These are phyloP conservation scores for Aspergillus ostianus DNA, from an alignment of 495 filamentous ascomycete species.

Conservation along the genomic window DNA sequence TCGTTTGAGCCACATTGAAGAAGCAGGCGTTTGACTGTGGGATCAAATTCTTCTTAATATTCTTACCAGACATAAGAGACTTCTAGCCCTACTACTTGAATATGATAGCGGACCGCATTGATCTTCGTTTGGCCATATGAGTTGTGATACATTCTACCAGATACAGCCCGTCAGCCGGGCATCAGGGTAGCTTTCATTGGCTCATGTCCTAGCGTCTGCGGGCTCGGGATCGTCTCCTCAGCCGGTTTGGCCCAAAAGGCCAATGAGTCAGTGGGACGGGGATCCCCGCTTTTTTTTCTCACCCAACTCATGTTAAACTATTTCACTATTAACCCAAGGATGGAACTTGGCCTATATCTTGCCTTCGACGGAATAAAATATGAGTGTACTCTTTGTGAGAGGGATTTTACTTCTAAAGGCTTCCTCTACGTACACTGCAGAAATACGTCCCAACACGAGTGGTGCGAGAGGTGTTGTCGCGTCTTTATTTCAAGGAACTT, in stretches of 20 bases:
- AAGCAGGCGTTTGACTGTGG: too few species aligned
- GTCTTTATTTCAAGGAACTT: constrained; percentile 11
- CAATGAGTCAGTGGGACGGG: constrained; percentile 3
- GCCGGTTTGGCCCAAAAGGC: background rate
- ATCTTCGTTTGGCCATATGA: too few species aligned
- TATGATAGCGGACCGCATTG: too few species aligned
- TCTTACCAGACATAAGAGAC: too few species aligned
- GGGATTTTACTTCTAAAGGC: constrained; percentile 12
- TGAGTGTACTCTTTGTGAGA: constrained; percentile 17
- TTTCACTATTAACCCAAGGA: constrained; percentile 7
- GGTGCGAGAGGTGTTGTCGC: constrained; percentile 15
- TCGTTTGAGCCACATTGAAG: too few species aligned
- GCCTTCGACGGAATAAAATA: constrained; percentile 14
- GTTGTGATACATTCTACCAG: too few species aligned
- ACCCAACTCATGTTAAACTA: constrained; percentile 5
- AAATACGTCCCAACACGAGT: constrained; percentile 14
- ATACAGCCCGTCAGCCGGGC: too few species aligned
- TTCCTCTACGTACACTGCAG: constrained; percentile 17
- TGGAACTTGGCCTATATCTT: constrained; percentile 19
- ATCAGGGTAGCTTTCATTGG: too few species aligned
- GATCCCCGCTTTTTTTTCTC: constrained; percentile 1
- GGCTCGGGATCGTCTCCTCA: too few species aligned
- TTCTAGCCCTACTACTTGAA: too few species aligned
- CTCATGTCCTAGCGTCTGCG: too few species aligned
- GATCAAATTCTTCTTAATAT: too few species aligned